Percentiles rank a stretch among this genome's conserved stretches.
phyloP scores from a whole-genome alignment of 352 stramenopile species.

The Phytophthora boehmeriae region DNA sequence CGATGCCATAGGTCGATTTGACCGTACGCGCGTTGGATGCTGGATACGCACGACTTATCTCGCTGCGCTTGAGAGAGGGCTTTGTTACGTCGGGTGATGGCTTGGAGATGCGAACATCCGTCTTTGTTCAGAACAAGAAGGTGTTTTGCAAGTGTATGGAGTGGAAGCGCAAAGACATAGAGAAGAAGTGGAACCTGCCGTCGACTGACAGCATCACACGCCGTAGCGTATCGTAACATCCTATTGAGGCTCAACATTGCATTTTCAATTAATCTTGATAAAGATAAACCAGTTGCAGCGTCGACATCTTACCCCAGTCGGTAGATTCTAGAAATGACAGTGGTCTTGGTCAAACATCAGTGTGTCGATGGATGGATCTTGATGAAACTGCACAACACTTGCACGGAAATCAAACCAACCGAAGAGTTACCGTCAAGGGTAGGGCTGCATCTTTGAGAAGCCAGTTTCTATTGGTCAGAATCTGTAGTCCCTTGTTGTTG shows the following conservation, averaged over 20 bases:
- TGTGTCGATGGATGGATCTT: no score
- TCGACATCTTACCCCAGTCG: no score
- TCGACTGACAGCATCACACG: conserved; percentile 11
- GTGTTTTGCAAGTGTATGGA: conserved; percentile 26
- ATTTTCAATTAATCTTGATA: no score
- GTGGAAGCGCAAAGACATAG: conserved; percentile 17
- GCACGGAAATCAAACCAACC: no score
- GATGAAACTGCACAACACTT: no score
- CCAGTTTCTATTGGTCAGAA: no score
- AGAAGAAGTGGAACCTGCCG: conserved; percentile 17
- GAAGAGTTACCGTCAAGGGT: no score
- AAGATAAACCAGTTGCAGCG: no score
- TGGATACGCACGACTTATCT: conserved; percentile 11
- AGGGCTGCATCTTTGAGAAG: no score
- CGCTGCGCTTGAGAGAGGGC: conserved; percentile 15
- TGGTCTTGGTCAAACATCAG: no score
- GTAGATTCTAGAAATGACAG: no score
- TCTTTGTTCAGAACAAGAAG: conserved; percentile 21
- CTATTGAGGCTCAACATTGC: not conserved
- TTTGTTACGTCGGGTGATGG: conserved; percentile 16
- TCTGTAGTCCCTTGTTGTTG: no score
- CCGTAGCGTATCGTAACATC: not conserved
- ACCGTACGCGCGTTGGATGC: conserved; percentile 7
- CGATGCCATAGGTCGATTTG: conserved; percentile 12
- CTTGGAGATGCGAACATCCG: conserved; percentile 21